These are phyloP conservation scores for Naganishia antarctica DNA, from an alignment of 768 basidiomycete genomes.

Conservation along the genomic window DNA sequence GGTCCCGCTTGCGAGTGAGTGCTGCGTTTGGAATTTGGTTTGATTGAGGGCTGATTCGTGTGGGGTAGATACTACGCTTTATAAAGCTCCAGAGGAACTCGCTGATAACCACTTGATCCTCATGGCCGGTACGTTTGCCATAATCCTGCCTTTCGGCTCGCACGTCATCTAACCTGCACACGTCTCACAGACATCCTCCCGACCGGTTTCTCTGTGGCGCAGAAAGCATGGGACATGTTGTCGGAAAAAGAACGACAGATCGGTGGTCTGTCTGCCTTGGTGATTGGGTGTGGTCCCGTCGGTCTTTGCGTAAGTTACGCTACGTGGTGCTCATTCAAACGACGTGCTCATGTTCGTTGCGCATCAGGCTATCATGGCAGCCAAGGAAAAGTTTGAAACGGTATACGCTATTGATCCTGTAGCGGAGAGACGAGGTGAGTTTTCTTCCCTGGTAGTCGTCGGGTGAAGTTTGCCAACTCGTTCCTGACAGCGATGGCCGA, in stretches of 20 bases:
- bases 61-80: constrained; percentile 23
- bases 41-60: too few species aligned
- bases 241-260: constrained; percentile 34
- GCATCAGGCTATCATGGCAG: constrained; percentile 45
- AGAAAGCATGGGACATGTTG: constrained; percentile 40
- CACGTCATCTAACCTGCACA: too few species aligned
- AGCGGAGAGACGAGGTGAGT: constrained; percentile 26
- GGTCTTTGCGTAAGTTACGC: constrained; percentile 28
- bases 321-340: not conserved
- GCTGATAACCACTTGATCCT: constrained; percentile 25
- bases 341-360: constrained; percentile 1
- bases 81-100: constrained; percentile 22
- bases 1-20: constrained; percentile 28
- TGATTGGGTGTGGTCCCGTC: constrained; percentile 50
- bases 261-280: constrained; percentile 35
- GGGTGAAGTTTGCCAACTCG: not conserved
- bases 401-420: constrained; percentile 41
- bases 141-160: too few species aligned
- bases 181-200: constrained; percentile 43
- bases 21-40: too few species aligned
- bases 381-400: constrained; percentile 41
- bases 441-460: not conserved
- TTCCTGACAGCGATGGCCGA: constrained; percentile 37
- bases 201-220: constrained; percentile 43
- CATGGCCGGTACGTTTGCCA: constrained; percentile 29